Base-by-base conservation (phyloP, 495 filamentous ascomycete genomes). In the Podospora anserina region DNA sequence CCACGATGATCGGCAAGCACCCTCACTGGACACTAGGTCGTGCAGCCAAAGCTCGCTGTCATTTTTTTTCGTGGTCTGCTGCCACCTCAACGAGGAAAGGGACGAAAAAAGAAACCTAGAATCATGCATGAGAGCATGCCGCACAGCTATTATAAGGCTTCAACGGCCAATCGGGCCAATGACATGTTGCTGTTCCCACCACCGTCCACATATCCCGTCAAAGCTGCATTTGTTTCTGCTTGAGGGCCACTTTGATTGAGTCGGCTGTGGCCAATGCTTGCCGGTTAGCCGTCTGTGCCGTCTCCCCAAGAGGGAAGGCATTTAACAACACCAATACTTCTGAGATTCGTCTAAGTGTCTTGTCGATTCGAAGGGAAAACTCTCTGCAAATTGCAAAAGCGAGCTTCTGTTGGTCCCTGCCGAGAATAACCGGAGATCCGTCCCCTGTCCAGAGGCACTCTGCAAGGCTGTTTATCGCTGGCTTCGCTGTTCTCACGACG, bases 361-460 rank as follows among this genome's bases (percentile, higher is more conserved):
- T 3, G 0, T 49, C 39, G 39, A 49, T 49, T 49, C 39, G 39
- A 49, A 49, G 13, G 15, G 13, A 18, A 49, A 1, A 23, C 23
- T 59, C 26, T 59, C 56, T 59, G 19, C 56, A 23, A 23, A 4
- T 59, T 59, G 26, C 56, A 13, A 26, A 4, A 15, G 30, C 7
- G 26, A 5, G 18, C 61, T 5, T 18, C 61, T 63, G 27, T 19
- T 20, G 27, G 3, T 49, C n/a, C 61, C 61, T 63, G 61, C 61
- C 61, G 61, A 63, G 61, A 63, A 49, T 44, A 63, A 49, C 61
- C n/a, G 30, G 61, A 39, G 30, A 49, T 62, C 27, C 5, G 23
- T 7, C 13, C 55, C 55, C 18, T 58, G 55, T n/a, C 23, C 5
- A 13, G n/a, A 19, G 55, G 23, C 55, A 20, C 55, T 58, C n/a